Conservation (phyloP, 179 eudicot species). For the Amaranthus tricolor region DNA sequence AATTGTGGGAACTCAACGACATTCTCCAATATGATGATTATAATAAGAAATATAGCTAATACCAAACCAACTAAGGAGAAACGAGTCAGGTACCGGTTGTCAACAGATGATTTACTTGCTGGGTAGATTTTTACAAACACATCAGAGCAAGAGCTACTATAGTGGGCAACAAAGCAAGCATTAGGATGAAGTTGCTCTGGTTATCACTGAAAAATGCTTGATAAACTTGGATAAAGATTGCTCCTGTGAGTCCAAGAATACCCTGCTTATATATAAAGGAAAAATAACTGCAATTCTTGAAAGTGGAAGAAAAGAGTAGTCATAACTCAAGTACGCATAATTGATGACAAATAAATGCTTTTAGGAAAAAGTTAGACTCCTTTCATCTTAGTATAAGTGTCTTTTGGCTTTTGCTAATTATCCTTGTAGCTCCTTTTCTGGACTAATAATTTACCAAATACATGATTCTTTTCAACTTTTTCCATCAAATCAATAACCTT, state of each 20-base stretch:
- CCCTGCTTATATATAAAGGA: conserved; percentile 45
- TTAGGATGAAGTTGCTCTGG: conserved; percentile 53
- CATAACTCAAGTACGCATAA: not conserved
- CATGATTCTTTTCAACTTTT: too few relatives aligned
- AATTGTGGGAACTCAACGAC: conserved; percentile 36
- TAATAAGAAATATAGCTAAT: conserved; percentile 51
- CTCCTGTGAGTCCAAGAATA: conserved; percentile 88
- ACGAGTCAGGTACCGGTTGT: conserved; percentile 53
- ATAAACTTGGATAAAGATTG: conserved; percentile 67
- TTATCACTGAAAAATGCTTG: conserved; percentile 48
- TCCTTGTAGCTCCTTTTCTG: too few relatives aligned
- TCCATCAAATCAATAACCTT: too few relatives aligned
- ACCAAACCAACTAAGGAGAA: conserved; percentile 51
- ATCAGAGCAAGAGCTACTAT: conserved; percentile 45
- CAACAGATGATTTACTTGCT: conserved; percentile 25
- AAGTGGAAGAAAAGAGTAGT: too few relatives aligned
- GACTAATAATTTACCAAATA: too few relatives aligned
- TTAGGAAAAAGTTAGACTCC: too few relatives aligned
- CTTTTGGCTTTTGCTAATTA: not conserved
- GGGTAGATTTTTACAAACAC: conserved; percentile 48
- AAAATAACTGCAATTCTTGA: not conserved
- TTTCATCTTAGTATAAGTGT: not conserved
- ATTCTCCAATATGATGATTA: conserved; percentile 53
- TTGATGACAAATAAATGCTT: not conserved
- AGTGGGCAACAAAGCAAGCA: conserved; percentile 67